Percentiles rank a stretch among this genome's conserved stretches.
These are phyloP conservation scores for Manihot esculenta DNA, from an alignment of 441 rosid genomes.

Conservation along the genomic window DNA sequence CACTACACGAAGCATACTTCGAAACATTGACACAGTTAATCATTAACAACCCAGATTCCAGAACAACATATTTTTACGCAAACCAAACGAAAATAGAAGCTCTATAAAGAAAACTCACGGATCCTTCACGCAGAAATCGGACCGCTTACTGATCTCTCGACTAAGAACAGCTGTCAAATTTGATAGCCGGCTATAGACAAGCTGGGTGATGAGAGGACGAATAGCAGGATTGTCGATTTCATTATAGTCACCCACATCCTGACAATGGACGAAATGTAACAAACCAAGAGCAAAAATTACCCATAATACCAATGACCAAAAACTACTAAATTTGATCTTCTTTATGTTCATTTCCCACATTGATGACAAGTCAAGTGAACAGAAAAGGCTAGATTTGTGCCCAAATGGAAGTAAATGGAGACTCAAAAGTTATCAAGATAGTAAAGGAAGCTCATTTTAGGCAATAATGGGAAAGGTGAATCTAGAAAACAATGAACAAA, in stretches of 20 bases:
- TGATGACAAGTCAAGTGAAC: not conserved
- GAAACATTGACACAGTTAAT: not conserved
- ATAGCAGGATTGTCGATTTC: constrained; percentile 50
- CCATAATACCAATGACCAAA: constrained; percentile 38
- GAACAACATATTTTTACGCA: constrained; percentile 4
- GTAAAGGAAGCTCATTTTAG: not conserved
- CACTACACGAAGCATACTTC: not conserved
- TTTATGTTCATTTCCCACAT: constrained; percentile 34
- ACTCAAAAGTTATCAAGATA: not conserved
- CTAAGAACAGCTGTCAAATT: constrained; percentile 58
- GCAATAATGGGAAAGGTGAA: not conserved
- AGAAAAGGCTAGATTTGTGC: not conserved
- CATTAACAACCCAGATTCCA: constrained; percentile 9
- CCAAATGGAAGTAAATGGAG: not conserved
- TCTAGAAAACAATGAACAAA: not conserved
- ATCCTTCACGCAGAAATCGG: constrained; percentile 74
- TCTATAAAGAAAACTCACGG: constrained; percentile 43
- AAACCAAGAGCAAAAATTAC: constrained; percentile 42
- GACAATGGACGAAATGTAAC: constrained; percentile 39
- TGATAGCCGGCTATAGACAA: constrained; percentile 49
- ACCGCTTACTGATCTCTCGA: constrained; percentile 44
- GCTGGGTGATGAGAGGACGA: constrained; percentile 49
- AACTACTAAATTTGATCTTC: constrained; percentile 29
- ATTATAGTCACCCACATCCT: constrained; percentile 48
- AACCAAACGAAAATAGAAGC: constrained; percentile 4